phyloP scores from a whole-genome alignment of 2,329 filamentous ascomycete species.

The Claviceps humidiphila region DNA sequence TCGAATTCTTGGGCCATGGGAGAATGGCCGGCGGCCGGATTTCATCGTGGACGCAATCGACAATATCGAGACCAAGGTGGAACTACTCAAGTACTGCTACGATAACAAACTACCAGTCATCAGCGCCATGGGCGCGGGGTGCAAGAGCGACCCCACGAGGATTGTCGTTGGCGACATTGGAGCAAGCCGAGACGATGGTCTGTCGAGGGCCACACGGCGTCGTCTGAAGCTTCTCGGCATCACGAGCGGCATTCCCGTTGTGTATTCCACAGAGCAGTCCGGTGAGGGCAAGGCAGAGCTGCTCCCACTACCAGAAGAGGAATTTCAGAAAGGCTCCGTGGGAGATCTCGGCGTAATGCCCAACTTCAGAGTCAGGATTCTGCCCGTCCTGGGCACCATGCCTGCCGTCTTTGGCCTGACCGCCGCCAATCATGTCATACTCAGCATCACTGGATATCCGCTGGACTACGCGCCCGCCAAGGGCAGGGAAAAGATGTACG shows the following conservation, averaged over 20 bases:
- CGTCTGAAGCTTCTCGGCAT: conserved; percentile 67
- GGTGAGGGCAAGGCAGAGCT: conserved; percentile 85
- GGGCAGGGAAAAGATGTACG: conserved; percentile 81
- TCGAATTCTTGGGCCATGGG: conserved; percentile 54
- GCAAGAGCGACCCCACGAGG: conserved; percentile 74
- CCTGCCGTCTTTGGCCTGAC: conserved; percentile 90
- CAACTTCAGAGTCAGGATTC: conserved; percentile 86
- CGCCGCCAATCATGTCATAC: conserved; percentile 83
- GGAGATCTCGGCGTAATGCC: conserved; percentile 78
- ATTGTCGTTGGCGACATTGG: conserved; percentile 89
- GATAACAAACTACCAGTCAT: conserved; percentile 68
- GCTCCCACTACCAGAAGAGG: conserved; percentile 73
- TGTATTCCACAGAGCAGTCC: conserved; percentile 84
- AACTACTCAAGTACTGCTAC: conserved; percentile 76
- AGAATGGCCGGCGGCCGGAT: conserved; percentile 51
- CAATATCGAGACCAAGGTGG: conserved; percentile 95
- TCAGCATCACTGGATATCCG: conserved; percentile 71
- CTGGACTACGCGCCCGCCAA: conserved; percentile 73
- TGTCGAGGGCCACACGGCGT: conserved; percentile 73
- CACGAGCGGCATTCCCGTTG: conserved; percentile 73
- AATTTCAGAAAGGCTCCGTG: conserved; percentile 75
- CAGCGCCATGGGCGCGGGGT: conserved; percentile 91
- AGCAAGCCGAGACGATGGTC: conserved; percentile 70
- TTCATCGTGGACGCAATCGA: conserved; percentile 97
- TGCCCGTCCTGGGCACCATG: conserved; percentile 94